Evolutionary conservation across 2,329 filamentous ascomycete genomes (phyloP), one percentile per base, ranked within the genome.

Genomic region (Ampelomyces quisqualis): DNA sequence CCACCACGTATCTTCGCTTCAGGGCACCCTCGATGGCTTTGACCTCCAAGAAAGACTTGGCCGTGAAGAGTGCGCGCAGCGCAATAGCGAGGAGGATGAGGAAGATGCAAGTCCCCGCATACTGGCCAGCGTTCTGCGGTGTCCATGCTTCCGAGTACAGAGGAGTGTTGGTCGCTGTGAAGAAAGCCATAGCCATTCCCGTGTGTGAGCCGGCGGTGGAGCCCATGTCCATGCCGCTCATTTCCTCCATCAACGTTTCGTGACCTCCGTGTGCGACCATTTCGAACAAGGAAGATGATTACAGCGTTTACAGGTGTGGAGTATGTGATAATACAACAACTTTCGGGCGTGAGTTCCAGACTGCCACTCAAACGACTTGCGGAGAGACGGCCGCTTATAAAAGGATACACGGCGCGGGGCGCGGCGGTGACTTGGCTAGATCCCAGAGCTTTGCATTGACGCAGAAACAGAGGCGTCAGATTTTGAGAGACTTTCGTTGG

Each of bases 41-140:
- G 72, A 78, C 68, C 73, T 81, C 71, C 71, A 80, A 69, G 11
- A 73, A 58, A 17, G 73, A 64, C 64, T 88, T 89, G 57, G 80
- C 74, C 2, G 90, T 90, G 35, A 91, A 72, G 11, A 95, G 74
- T 14, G 75, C 71, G 37, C 90, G 86, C 60, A 85, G 82, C 41
- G 85, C 60, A 46, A 84, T 74, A 45, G 83, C 84, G 36, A 97
- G 82, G 30, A 86, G 56, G 64, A 95, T 83, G 44, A 96, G 78
- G 71, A 96, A 96, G 67, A 96, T 87, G 74, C 91, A 95, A 19
- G 89, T 95, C 40, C 82, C 91, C 2, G 88, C 89, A 69, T 96
- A 97, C 45, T 78, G 73, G 55, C 85, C 88, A 5, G 77, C 73
- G 23, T 73, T 83, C 19, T 64, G 70, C 4, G 91, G 91, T 2